Evolutionary conservation across 257 asterid genomes (phyloP).

Genomic region (Solanum megistacrolobum): DNA sequence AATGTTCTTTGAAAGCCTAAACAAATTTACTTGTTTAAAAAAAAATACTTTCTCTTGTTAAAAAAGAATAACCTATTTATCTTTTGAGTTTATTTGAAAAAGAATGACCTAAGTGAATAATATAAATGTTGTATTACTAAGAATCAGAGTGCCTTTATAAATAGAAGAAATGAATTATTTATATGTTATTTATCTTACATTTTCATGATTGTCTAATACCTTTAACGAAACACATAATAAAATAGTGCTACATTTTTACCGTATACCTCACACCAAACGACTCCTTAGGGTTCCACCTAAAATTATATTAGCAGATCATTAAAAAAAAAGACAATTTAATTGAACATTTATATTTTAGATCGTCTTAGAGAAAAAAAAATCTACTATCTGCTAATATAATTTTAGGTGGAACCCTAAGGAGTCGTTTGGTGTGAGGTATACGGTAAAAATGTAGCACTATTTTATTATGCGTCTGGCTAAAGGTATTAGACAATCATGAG

Average conservation of each 20-base stretch:
- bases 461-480: fast-evolving
- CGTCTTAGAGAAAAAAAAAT: too few species aligned
- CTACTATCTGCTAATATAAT: background rate
- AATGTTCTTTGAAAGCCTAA: background rate
- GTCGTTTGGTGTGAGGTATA: too few species aligned
- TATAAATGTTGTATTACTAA: background rate
- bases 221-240: fast-evolving
- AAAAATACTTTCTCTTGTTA: too few species aligned
- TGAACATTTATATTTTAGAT: background rate
- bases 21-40: background rate
- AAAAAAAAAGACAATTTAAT: too few species aligned
- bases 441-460: background rate
- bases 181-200: too few species aligned
- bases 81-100: too few species aligned
- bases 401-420: fast-evolving
- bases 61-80: background rate
- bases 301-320: background rate
- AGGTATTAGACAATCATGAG: too few species aligned
- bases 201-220: too few species aligned
- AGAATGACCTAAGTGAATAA: too few species aligned
- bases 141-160: background rate
- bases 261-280: too few species aligned
- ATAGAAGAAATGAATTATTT: too few species aligned
- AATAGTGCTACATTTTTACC: background rate
- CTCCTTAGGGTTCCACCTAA: fast-evolving